Percentiles rank a stretch among this genome's conserved stretches.
Evolutionary conservation across 2,329 filamentous ascomycete genomes (phyloP).

Genomic region (Chaetomium sp.): DNA sequence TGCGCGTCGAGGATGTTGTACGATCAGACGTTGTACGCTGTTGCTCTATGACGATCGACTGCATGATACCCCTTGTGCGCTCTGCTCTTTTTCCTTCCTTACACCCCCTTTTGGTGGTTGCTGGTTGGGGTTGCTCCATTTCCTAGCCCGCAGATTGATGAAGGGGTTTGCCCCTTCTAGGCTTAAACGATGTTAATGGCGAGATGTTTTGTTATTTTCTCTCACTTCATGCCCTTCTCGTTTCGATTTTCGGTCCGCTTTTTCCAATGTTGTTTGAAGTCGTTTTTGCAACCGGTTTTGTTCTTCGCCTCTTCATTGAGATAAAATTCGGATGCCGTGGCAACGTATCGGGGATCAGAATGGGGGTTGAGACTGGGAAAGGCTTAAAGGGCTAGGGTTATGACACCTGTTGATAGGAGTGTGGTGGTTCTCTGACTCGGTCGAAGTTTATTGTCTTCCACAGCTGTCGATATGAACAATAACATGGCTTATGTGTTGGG

Average conservation of each 20-base stretch:
- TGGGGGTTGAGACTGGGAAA: too few species aligned
- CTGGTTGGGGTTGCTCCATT: not conserved
- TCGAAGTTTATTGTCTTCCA: too few species aligned
- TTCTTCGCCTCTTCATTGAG: not conserved
- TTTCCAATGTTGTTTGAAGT: not conserved
- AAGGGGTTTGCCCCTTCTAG: too few species aligned
- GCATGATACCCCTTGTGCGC: conserved; percentile 21
- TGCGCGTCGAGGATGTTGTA: conserved; percentile 14
- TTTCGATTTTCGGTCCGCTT: not conserved
- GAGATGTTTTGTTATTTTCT: too few species aligned
- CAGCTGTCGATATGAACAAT: too few species aligned
- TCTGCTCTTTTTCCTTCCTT: conserved; percentile 4
- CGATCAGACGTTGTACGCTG: conserved; percentile 18
- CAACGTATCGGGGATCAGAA: not conserved
- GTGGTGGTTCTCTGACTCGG: too few species aligned
- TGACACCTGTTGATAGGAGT: too few species aligned
- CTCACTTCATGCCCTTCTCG: too few species aligned
- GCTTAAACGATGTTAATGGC: too few species aligned
- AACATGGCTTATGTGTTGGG: too few species aligned
- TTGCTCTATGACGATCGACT: conserved; percentile 15
- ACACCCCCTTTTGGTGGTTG: not conserved
- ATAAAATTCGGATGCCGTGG: not conserved
- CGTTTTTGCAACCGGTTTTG: not conserved
- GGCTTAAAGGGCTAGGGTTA: too few species aligned
- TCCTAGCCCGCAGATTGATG: too few species aligned